phyloP scores from a whole-genome alignment of 2,329 filamentous ascomycete species.

The Tolypocladium pustulatum region DNA sequence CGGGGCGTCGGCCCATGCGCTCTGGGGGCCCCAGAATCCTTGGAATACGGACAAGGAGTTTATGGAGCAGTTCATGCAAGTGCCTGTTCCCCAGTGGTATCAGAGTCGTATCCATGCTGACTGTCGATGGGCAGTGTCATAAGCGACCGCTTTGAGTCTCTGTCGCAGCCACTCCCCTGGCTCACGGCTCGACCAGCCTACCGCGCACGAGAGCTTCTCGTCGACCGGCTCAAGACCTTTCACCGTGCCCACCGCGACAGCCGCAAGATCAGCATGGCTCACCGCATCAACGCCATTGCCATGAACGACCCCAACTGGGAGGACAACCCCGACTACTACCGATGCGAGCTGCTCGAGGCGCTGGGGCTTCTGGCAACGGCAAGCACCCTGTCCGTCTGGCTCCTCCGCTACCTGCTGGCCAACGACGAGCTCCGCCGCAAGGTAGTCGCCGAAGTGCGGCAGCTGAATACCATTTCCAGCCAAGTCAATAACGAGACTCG shows the following conservation, averaged over 20 bases:
- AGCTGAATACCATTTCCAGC: constrained; percentile 4
- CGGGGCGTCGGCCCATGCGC: constrained; percentile 18
- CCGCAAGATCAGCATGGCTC: constrained; percentile 13
- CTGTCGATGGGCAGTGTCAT: constrained; percentile 10
- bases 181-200: constrained; percentile 15
- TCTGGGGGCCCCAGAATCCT: constrained; percentile 19
- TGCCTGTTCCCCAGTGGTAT: not conserved
- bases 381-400: constrained; percentile 19
- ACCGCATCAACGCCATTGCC: constrained; percentile 19
- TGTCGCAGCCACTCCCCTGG: constrained; percentile 13
- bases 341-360: constrained; percentile 20
- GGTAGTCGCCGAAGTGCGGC: constrained; percentile 13
- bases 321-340: constrained; percentile 19
- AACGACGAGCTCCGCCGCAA: constrained; percentile 8
- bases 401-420: constrained; percentile 16
- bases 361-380: constrained; percentile 19
- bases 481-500: not conserved
- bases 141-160: constrained; percentile 17
- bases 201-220: constrained; percentile 15
- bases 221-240: constrained; percentile 13
- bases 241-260: constrained; percentile 13
- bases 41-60: constrained; percentile 20
- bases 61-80: constrained; percentile 18
- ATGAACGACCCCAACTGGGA: constrained; percentile 18
- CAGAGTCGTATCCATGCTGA: constrained; percentile 4